Base-by-base conservation (phyloP, 2,329 filamentous ascomycete genomes). In the Domatiomyces globalis region DNA sequence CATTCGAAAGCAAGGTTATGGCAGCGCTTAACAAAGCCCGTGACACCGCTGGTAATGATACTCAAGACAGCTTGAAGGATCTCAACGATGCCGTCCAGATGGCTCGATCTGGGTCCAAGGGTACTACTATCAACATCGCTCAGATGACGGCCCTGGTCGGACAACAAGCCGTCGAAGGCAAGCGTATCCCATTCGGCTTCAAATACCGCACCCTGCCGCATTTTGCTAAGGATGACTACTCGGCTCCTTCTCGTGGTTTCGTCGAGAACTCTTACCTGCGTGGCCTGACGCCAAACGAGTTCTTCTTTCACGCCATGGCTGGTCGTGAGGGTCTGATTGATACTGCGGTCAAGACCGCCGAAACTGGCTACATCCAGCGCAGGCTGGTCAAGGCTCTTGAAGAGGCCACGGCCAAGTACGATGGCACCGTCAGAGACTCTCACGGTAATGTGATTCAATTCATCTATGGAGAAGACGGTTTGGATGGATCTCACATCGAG, bases 241-340 rank as follows among this genome's bases (percentile, higher is more conserved):
- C 90, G 18, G 88, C 92, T 9, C 89, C 95, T 66, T 90, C 92
- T 45, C 84, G 92, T 72, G 92, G 92, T 43, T 98, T 98, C 64
- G 92, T 98, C 18, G 92, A 98, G 69, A 98, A 98, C 71, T 98
- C 92, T 0, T 98, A 98, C 63, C 79, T 98, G 10, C 86, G 92
- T 74, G 92, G 92, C 51, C 73, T 98, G 53, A 98, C 94, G 0
- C 92, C 92, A 0, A 84, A 86, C 0, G 92, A 98, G 62, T 98
- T 98, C 72, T 98, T 95, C 74, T 98, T 98, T 78, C 92, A 98
- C 78, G 92, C 92, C 65, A 98, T 98, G 92, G 92, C 92, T 76
- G 92, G 92, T 87, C 83, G 92, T 74, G 92, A 98, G 72, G 92
- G 92, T 94, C 77, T 98, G 51, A 98, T 98, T 62, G 92, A 98